These are phyloP conservation scores for Suillus spraguei DNA, from an alignment of 768 basidiomycete species.

Conservation along the genomic window DNA sequence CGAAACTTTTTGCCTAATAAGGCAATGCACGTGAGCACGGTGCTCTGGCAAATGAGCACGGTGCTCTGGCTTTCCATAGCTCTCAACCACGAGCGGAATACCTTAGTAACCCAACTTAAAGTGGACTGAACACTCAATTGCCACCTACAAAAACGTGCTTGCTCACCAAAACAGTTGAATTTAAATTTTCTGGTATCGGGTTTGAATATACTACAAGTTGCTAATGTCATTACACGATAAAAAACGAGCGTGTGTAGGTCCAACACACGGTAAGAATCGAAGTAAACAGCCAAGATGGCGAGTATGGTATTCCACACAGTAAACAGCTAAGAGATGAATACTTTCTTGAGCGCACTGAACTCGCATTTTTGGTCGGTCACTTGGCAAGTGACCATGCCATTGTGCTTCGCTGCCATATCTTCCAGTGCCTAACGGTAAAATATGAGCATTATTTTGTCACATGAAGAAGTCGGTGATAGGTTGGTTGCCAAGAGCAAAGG, in stretches of 20 bases:
- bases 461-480: conserved; percentile 11
- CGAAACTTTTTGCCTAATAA: too few species aligned
- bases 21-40: too few species aligned
- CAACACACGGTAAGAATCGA: not conserved
- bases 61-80: too few species aligned
- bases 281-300: not conserved
- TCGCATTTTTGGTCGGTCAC: conserved; percentile 65
- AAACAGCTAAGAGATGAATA: conserved; percentile 76
- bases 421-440: conserved; percentile 64
- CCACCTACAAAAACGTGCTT: not conserved
- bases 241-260: not conserved
- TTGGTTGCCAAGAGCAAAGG: not conserved
- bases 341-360: conserved; percentile 75
- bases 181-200: not conserved
- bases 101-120: not conserved
- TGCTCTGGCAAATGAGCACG: too few species aligned
- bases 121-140: not conserved
- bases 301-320: not conserved
- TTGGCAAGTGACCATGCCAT: conserved; percentile 84
- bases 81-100: not conserved
- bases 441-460: conserved; percentile 17
- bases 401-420: conserved; percentile 83
- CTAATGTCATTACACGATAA: conserved; percentile 12
- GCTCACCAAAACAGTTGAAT: not conserved
- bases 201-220: not conserved